Base-by-base conservation (phyloP, 1,284 basidiomycete genomes). In the Ustilago vetiveriae region DNA sequence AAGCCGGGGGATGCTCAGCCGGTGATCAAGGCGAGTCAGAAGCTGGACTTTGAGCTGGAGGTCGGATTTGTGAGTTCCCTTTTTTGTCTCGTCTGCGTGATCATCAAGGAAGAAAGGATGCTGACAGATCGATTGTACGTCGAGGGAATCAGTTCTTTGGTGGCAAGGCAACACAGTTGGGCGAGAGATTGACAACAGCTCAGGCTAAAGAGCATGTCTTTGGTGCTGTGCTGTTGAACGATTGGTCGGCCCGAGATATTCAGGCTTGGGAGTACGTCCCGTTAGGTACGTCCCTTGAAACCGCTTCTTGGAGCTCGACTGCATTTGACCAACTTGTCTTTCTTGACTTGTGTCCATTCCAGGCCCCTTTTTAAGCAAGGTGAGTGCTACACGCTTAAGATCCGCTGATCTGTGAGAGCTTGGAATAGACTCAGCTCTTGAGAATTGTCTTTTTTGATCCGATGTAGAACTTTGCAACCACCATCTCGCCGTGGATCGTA, bases 21-120 rank as follows among this genome's bases (percentile, higher is more conserved):
- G 22, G 29, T 52, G 7, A 37, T 74, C 16, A 50, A 52, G 24
- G 39, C 54, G 11, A 60, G 55, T 29, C 32, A 42, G 6, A 60
- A 56, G 17, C 58, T 76, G 14, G 75, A 76, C 42, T 76, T 67
- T 41, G 75, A 76, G 44, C 64, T 76, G 33, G 75, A 76, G 46
- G 62, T 76, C 3, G 74, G 71, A 11, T 63, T 74, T 33, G 38
- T 59, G 36, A 52, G 60, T 64, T 7, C 6, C 40, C 29, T n/a
- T 29, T 23, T 17, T 35, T 16, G 32, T 30, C 29, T n/a, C 32
- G n/a, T 35, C 16, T 9, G 9, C 6, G 32, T 11, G 16, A 35
- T 35, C 16, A 35, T 8, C 9, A 11, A 35, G 22, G 30, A 14
- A 6, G 1, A 33, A 22, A 42, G 8, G 24, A 1, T 11, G 26